phyloP scores from a whole-genome alignment of 2,329 filamentous ascomycete species.

The Metarhizium anisopliae region DNA sequence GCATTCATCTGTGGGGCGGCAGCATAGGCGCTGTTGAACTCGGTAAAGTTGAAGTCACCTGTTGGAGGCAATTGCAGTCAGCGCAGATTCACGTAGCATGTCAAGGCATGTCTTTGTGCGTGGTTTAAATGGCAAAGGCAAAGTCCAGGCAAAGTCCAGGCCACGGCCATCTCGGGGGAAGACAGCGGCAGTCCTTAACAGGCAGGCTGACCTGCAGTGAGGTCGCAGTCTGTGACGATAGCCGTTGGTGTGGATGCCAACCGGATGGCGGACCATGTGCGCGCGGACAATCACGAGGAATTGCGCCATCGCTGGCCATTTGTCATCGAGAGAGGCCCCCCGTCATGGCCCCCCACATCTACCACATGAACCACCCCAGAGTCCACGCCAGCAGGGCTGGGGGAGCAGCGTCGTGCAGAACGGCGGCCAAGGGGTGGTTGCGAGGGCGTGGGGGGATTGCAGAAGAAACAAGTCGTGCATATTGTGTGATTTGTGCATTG shows the following conservation, averaged over 20 bases:
- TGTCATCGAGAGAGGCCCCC: conserved; percentile 25
- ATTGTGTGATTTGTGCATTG: conserved; percentile 5
- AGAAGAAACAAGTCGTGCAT: background rate
- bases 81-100: background rate
- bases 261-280: background rate
- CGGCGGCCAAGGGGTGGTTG: conserved; percentile 1
- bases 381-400: conserved; percentile 1
- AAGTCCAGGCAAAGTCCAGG: background rate
- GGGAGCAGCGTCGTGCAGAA: background rate
- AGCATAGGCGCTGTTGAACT: conserved; percentile 43
- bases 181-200: background rate
- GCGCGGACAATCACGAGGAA: conserved; percentile 45
- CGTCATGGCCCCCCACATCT: conserved; percentile 13
- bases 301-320: conserved; percentile 48
- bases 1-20: conserved; percentile 38
- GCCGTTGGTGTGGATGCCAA: background rate
- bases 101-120: background rate
- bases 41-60: conserved; percentile 50
- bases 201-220: background rate
- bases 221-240: background rate
- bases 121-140: background rate
- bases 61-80: conserved; percentile 28
- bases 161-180: background rate
- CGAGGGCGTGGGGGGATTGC: background rate
- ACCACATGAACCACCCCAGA: conserved; percentile 16